phyloP scores from a whole-genome alignment of 805 yeast genomes.

The Candida sonorensis region DNA sequence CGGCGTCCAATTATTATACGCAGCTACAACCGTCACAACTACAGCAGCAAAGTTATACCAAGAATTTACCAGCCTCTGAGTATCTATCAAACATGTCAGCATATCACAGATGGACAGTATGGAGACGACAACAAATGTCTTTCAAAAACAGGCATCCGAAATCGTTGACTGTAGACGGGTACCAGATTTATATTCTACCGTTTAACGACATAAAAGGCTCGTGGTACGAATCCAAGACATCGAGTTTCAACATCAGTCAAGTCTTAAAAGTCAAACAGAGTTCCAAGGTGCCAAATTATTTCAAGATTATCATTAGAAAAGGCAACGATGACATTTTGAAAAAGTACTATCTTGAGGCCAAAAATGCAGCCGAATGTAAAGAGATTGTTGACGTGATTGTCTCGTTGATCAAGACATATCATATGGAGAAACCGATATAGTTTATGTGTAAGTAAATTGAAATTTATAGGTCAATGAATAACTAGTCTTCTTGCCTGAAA shows the following conservation, averaged over 20 bases:
- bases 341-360: constrained; percentile 83
- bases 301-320: constrained; percentile 73
- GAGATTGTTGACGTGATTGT: constrained; percentile 73
- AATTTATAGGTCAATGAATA: too few species aligned
- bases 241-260: constrained; percentile 80
- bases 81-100: constrained; percentile 31
- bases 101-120: constrained; percentile 79
- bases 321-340: constrained; percentile 51
- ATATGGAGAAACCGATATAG: constrained; percentile 1
- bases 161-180: constrained; percentile 88
- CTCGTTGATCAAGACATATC: constrained; percentile 47
- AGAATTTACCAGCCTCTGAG: too few species aligned
- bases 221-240: constrained; percentile 72
- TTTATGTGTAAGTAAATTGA: neutral
- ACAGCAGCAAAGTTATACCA: too few species aligned
- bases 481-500: neutral
- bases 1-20: constrained; percentile 7
- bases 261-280: constrained; percentile 71
- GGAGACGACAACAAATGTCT: constrained; percentile 84
- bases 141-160: constrained; percentile 76
- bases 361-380: constrained; percentile 47
- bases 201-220: constrained; percentile 59
- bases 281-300: constrained; percentile 65
- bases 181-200: constrained; percentile 82
- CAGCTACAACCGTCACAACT: constrained; percentile 6